Evolutionary conservation across 805 yeast genomes (phyloP).

Genomic region (Candida fluviatilis): DNA sequence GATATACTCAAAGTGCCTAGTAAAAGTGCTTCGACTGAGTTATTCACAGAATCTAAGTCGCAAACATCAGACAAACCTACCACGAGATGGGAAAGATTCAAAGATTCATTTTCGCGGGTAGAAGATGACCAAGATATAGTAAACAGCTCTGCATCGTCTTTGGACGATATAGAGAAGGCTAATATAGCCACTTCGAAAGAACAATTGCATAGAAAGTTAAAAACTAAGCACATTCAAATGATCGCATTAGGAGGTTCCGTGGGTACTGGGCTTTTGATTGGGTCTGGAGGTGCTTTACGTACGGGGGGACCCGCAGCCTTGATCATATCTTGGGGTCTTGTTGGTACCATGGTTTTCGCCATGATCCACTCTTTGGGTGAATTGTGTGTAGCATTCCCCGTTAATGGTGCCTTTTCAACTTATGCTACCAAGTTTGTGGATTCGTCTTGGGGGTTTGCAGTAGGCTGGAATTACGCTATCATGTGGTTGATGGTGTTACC

Average conservation of each 20-base stretch:
- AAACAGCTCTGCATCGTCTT: not conserved
- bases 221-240: slow-evolving; percentile 53
- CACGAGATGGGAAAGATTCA: slow-evolving; percentile 18
- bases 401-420: slow-evolving; percentile 37
- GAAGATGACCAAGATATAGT: slow-evolving; percentile 7
- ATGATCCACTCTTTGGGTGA: slow-evolving; percentile 66
- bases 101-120: slow-evolving; percentile 29
- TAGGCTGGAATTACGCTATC: slow-evolving; percentile 36
- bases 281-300: slow-evolving; percentile 40
- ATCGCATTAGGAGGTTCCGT: slow-evolving; percentile 69
- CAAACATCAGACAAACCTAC: not conserved
- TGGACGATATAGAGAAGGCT: slow-evolving; percentile 31
- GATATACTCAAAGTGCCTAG: no score
- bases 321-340: slow-evolving; percentile 53
- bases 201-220: slow-evolving; percentile 41
- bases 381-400: slow-evolving; percentile 47
- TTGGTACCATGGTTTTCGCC: slow-evolving; percentile 55
- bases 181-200: slow-evolving; percentile 31
- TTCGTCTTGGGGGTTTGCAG: slow-evolving; percentile 38
- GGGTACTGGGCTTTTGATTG: slow-evolving; percentile 56
- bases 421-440: slow-evolving; percentile 35
- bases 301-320: slow-evolving; percentile 43
- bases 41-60: not conserved
- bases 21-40: no score
- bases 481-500: slow-evolving; percentile 38